Conservation (phyloP, 805 yeast genomes). For the Scheffersomyces amazonensis region DNA sequence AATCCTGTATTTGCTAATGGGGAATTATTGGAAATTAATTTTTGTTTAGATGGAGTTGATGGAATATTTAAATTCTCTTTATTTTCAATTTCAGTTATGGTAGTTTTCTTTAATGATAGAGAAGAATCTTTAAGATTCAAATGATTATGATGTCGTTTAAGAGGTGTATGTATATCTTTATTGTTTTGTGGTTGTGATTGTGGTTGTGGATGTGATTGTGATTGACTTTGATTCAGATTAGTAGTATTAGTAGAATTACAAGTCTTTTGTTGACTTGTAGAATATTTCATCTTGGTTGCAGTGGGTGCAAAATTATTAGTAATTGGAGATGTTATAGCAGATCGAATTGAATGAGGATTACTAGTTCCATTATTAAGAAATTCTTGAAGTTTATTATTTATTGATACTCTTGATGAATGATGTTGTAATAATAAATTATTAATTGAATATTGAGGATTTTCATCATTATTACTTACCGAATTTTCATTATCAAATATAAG, state of each 20-base stretch:
- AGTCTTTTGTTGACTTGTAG: not conserved
- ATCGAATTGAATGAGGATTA: constrained; percentile 1
- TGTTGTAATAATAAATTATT: constrained; percentile 37
- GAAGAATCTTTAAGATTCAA: constrained; percentile 41
- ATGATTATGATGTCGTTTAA: constrained; percentile 23
- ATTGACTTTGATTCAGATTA: too few relatives aligned
- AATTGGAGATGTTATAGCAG: constrained; percentile 2
- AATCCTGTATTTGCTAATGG: constrained; percentile 31
- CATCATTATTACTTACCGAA: constrained; percentile 12
- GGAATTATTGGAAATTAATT: too few relatives aligned
- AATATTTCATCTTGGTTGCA: not conserved
- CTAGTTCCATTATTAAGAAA: constrained; percentile 11
- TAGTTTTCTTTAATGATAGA: constrained; percentile 31
- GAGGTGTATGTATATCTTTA: not conserved
- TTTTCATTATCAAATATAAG: constrained; percentile 24
- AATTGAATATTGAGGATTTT: constrained; percentile 37
- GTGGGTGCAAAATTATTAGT: not conserved
- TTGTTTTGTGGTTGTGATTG: not conserved
- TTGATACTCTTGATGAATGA: constrained; percentile 31
- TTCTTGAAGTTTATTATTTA: constrained; percentile 26
- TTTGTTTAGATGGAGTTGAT: constrained; percentile 1
- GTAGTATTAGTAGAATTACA: not conserved
- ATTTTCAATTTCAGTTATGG: constrained; percentile 1
- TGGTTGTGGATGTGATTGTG: too few relatives aligned
- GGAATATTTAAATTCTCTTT: constrained; percentile 1